Conservation (phyloP, 2,329 filamentous ascomycete species). For the Trichoderma sp. region DNA sequence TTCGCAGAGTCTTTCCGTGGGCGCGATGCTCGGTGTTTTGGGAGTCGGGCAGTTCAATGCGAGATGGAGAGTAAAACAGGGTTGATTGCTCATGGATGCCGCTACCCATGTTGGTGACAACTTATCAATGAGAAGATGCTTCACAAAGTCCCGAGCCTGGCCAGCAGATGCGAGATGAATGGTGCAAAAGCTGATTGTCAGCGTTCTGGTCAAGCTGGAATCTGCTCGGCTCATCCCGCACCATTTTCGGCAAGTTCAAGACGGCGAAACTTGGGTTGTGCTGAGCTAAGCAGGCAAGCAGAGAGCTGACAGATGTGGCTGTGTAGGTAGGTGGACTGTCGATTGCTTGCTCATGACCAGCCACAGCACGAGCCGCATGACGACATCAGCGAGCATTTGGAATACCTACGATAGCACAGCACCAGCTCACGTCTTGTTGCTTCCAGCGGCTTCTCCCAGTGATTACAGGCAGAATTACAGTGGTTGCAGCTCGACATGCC, state of each 20-base stretch:
- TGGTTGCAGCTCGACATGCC: neutral
- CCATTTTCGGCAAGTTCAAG: neutral
- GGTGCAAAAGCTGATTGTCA: neutral
- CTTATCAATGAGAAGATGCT: too few relatives aligned
- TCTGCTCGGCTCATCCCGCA: neutral
- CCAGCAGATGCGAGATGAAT: neutral
- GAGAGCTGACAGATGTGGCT: neutral
- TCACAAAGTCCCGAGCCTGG: neutral
- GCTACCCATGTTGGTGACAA: too few relatives aligned
- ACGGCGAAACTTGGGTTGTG: neutral
- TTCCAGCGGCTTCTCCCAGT: conserved; percentile 15
- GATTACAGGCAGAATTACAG: conserved; percentile 3
- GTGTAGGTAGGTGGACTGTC: neutral
- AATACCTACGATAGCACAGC: conserved; percentile 4
- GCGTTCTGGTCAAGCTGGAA: too few relatives aligned
- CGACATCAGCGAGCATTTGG: neutral
- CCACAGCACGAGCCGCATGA: conserved; percentile 6
- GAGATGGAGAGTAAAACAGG: neutral
- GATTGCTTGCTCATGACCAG: neutral
- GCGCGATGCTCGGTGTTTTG: conserved; percentile 2
- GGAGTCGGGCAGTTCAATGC: neutral
- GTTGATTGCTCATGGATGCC: too few relatives aligned
- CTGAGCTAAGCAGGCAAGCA: conserved; percentile 5
- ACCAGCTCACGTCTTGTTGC: neutral
- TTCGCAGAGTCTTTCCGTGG: conserved; percentile 17